Evolutionary conservation across 75 land plant species (phyloP), one percentile per base, ranked within the genome.

Genomic region (Azolla pinnata): DNA sequence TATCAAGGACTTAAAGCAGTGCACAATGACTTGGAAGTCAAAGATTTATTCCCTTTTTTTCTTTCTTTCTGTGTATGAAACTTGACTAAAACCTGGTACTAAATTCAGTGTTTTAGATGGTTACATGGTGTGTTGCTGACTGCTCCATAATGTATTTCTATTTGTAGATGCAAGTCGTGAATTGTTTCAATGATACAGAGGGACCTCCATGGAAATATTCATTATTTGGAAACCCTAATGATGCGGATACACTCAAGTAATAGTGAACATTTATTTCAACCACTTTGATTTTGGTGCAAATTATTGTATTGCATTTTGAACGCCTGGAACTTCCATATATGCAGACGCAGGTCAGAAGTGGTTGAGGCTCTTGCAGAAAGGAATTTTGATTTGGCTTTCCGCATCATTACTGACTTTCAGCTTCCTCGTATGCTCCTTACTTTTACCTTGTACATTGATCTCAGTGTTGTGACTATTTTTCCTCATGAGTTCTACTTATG

Each of bases 201-300:
- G 88, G 91, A 27, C 84, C 88, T 16, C 97, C 83, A 59, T 95
- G 99, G 99, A 90, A 76, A 65, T 64, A 78, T 63, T 95, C 99
- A 21, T 84, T 95, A 46, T 95, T 95, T 76, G 99, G 99, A 63
- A 95, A 90, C 68, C 99, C 99, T 45, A 86, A 75, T 84, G 99
- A 95, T 46, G 72, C 79, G 31, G 99, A 95, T 47, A 95, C 99
- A 28, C 81, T 74, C 80, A 95, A 81, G 99, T 90, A 62, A 38
- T n/a, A n/a, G n/a, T n/a, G n/a, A n/a, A n/a, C n/a, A n/a, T n/a
- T n/a, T n/a, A n/a, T n/a, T n/a, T n/a, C n/a, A n/a, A n/a, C n/a
- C n/a, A n/a, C n/a, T n/a, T n/a, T n/a, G n/a, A n/a, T n/a, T n/a
- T n/a, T n/a, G n/a, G n/a, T n/a, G n/a, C n/a, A n/a, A n/a, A n/a